A percentile compares a stretch with the other conserved stretches of the same genome.
These are phyloP conservation scores for Neospora caninum DNA, from an alignment of 169 alveolate genomes.

Conservation along the genomic window DNA sequence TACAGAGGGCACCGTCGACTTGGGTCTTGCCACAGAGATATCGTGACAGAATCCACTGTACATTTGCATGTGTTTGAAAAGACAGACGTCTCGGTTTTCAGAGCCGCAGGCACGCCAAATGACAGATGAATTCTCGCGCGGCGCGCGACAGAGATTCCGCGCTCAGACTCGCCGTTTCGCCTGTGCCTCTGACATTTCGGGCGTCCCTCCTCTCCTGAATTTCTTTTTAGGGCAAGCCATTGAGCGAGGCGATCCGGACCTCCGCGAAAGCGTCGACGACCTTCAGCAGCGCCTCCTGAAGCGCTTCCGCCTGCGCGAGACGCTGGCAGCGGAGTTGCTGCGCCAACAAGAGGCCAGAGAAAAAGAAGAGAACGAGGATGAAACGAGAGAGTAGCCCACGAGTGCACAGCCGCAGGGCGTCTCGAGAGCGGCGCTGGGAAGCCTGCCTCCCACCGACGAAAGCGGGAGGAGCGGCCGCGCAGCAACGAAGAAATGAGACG, in stretches of 20 bases:
- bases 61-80: no score
- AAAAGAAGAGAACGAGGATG: background rate
- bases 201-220: background rate
- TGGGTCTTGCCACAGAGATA: no score
- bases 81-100: no score
- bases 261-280: constrained; percentile 28
- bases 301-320: constrained; percentile 33
- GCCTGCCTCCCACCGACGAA: no score
- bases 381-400: no score
- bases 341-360: background rate
- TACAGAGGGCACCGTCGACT: no score
- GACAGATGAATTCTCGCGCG: no score
- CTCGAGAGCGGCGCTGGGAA: no score
- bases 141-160: no score
- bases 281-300: background rate
- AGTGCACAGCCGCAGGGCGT: no score
- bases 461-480: background rate
- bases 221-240: background rate
- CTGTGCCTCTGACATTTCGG: background rate
- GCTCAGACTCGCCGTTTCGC: background rate
- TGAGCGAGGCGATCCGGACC: background rate
- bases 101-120: no score
- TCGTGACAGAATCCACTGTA: no score
- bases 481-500: background rate
- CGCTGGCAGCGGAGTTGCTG: constrained; percentile 8